Base-by-base conservation (phyloP, 1,284 basidiomycete species). In the Ceratobasidium sp. region DNA sequence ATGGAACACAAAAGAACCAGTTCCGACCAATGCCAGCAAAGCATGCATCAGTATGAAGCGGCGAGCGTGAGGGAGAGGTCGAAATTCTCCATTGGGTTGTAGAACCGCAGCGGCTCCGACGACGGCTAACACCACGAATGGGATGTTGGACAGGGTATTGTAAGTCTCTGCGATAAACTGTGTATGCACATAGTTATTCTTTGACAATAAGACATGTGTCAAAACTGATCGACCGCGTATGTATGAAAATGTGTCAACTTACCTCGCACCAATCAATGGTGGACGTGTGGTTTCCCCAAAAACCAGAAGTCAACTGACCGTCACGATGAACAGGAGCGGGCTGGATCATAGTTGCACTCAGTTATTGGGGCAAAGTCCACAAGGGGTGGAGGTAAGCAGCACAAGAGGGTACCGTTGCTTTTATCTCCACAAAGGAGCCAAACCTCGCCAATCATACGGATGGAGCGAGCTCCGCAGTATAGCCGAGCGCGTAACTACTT, bases 181-280 rank as follows among this genome's bases (percentile, higher is more conserved):
- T 23, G 59, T 68, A 41, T 73, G 68, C 7, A 69, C 69, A 50
- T 73, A 73, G 68, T 73, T 72, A 60, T 71, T 69, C 70, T 71
- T 27, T 42, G 27, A 29, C 27, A 49, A n/a, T 42, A 52, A 27
- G 14, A 14, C n/a, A 30, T 2, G 21, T 11, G 8, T 47, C 36
- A 27, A 16, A 5, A 4, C 11, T 11, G 11, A 11, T 36, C 33
- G 33, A 36, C 11, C 33, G 11, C 4, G 33, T 36, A 4, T 11
- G 33, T 36, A 36, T 36, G 33, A 2, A 33, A 19, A 39, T 23
- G n/a, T 25, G 19, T 27, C 14, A 27, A 47, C 72, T 41, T 33
- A 70, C 70, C 67, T 72, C 73, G 49, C 72, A 73, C 72, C 72
- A 73, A 47, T 73, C 73, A 29, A 73, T 67, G 29, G 73, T 70